A percentile compares a stretch with the other conserved stretches of the same genome.
Evolutionary conservation across 495 filamentous ascomycete species (phyloP).

Genomic region (Lichina pygmaea): DNA sequence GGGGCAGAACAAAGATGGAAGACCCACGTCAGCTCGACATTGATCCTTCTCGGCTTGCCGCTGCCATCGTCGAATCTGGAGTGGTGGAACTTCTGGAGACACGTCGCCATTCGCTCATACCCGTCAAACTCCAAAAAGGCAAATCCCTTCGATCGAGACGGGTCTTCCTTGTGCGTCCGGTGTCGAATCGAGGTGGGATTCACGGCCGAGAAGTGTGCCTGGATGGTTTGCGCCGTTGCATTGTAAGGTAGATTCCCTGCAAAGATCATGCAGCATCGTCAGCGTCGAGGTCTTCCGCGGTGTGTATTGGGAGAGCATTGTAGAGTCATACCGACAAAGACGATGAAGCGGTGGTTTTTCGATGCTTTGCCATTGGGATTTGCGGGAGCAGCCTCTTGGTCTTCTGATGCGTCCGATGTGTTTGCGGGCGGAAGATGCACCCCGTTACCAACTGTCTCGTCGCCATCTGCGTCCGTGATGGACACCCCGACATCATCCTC

Average conservation of each 20-base stretch:
- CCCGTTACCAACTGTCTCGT: too few species aligned
- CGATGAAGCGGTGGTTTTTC: conserved; percentile 37
- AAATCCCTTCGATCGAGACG: conserved; percentile 50
- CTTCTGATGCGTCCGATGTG: not conserved
- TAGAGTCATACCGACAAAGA: conserved; percentile 41
- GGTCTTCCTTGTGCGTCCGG: conserved; percentile 39
- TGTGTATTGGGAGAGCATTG: not conserved
- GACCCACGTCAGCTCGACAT: conserved; percentile 71
- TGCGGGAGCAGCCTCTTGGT: conserved; percentile 5
- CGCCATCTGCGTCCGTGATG: too few species aligned
- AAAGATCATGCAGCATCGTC: not conserved
- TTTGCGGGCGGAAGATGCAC: too few species aligned
- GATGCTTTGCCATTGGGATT: conserved; percentile 3
- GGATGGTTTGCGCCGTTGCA: conserved; percentile 37
- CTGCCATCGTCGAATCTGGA: conserved; percentile 46
- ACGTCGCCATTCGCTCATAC: conserved; percentile 84
- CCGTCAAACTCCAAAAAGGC: conserved; percentile 83
- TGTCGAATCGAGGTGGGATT: conserved; percentile 47
- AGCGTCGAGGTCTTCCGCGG: not conserved
- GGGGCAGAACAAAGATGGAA: not conserved
- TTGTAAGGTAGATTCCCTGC: conserved; percentile 69
- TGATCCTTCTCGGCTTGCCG: conserved; percentile 40
- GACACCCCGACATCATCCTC: too few species aligned
- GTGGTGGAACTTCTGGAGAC: conserved; percentile 71
- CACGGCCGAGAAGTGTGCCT: conserved; percentile 51